Percentiles rank a stretch among this genome's conserved stretches.
phyloP scores from a whole-genome alignment of 805 yeast genomes.

The Nakazawaea ernobii region DNA sequence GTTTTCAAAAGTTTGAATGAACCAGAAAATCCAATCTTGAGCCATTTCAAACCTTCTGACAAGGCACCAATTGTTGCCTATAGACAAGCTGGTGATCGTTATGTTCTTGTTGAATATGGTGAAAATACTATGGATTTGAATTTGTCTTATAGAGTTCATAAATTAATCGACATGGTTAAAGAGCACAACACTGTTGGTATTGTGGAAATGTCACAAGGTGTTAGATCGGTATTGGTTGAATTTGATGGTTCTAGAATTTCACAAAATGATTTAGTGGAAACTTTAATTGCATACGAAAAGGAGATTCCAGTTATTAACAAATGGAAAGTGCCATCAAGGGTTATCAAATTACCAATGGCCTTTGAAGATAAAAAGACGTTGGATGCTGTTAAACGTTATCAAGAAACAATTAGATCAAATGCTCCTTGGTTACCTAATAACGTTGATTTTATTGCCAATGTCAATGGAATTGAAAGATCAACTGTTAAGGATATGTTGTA shows the following conservation, averaged over 20 bases:
- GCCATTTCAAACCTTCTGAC: conserved; percentile 38
- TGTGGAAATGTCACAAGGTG: conserved; percentile 96
- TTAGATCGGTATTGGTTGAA: conserved; percentile 88
- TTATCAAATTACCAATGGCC: conserved; percentile 88
- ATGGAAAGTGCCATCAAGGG: conserved; percentile 83
- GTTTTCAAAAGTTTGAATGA: conserved; percentile 29
- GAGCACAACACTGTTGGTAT: conserved; percentile 68
- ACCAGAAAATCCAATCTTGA: conserved; percentile 69
- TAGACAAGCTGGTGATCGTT: conserved; percentile 97
- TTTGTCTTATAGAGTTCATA: conserved; percentile 77
- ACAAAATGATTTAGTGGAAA: conserved; percentile 57
- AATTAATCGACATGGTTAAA: conserved; percentile 68
- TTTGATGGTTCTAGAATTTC: conserved; percentile 58
- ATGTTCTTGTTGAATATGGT: conserved; percentile 88
- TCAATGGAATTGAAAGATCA: conserved; percentile 72
- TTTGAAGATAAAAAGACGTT: conserved; percentile 89
- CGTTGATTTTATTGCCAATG: conserved; percentile 89
- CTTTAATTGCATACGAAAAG: conserved; percentile 68
- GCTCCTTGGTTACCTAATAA: conserved; percentile 99
- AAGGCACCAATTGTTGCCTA: conserved; percentile 69
- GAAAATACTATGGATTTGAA: conserved; percentile 82
- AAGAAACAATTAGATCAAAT: conserved; percentile 84
- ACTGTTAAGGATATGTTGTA: conserved; percentile 82
- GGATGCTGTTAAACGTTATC: conserved; percentile 85
- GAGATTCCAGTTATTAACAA: conserved; percentile 67